phyloP scores from a whole-genome alignment of 192 early-diverging fungal genomes.

The Entophlyctis luteolus region DNA sequence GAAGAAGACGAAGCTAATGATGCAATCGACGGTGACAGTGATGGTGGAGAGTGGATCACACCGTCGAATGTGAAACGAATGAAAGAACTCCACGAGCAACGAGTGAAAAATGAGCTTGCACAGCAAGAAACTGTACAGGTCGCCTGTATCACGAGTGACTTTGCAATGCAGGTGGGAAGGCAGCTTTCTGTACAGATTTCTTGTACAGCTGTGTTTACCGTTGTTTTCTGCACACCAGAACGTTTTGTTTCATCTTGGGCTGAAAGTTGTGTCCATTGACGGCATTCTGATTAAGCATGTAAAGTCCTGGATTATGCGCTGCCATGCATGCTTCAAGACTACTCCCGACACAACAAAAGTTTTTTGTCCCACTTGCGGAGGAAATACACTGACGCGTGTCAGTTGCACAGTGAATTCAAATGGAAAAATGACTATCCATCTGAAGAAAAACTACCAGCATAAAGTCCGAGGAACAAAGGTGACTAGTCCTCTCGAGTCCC shows the following conservation, averaged over 20 bases:
- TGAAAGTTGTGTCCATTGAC: conserved; percentile 78
- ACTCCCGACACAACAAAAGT: conserved; percentile 82
- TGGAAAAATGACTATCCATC: conserved; percentile 74
- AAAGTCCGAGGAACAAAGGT: conserved; percentile 83
- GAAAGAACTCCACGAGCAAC: conserved; percentile 43
- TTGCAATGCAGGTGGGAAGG: conserved; percentile 76
- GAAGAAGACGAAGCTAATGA: background rate
- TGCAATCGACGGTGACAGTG: background rate
- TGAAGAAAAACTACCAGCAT: conserved; percentile 89
- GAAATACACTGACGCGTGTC: conserved; percentile 78
- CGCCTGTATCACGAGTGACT: conserved; percentile 87
- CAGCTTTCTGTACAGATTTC: background rate
- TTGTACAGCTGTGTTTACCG: background rate
- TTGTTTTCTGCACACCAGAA: conserved; percentile 49
- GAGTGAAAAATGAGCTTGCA: conserved; percentile 7
- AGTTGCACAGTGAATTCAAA: conserved; percentile 73
- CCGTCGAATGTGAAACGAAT: conserved; percentile 76
- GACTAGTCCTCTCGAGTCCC: background rate
- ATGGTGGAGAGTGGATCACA: conserved; percentile 85
- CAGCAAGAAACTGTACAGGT: conserved; percentile 54
- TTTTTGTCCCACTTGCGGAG: conserved; percentile 92
- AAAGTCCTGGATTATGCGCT: conserved; percentile 87
- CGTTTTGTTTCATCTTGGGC: conserved; percentile 87
- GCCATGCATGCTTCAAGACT: conserved; percentile 88
- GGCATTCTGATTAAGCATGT: conserved; percentile 71